phyloP scores from a whole-genome alignment of 192 early-diverging fungal genomes.

The Gryganskiella cystojenkinii region DNA sequence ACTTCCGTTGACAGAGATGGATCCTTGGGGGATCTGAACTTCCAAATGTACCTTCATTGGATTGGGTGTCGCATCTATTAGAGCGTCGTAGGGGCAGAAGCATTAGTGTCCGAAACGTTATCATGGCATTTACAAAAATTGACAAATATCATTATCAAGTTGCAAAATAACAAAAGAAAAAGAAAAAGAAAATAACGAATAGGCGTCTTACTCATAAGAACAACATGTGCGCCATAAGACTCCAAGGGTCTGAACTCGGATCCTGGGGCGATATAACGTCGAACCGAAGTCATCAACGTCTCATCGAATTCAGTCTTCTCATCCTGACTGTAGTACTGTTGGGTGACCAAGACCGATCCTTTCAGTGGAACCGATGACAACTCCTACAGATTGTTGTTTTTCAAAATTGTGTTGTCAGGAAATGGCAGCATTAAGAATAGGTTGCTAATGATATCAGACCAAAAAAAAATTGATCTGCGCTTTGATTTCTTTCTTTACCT shows the following conservation, averaged over 20 bases:
- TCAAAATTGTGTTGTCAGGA: too few species aligned
- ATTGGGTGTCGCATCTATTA: conserved; percentile 52
- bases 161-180: neutral
- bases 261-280: conserved; percentile 26
- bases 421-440: too few species aligned
- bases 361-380: conserved; percentile 11
- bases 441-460: too few species aligned
- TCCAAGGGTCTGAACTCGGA: conserved; percentile 37
- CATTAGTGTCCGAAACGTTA: too few species aligned
- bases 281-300: conserved; percentile 7
- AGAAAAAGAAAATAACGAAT: neutral
- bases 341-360: conserved; percentile 37
- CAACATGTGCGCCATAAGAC: conserved; percentile 41
- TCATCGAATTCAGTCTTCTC: conserved; percentile 33
- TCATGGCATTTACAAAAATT: neutral
- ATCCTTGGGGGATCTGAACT: conserved; percentile 57
- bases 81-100: too few species aligned
- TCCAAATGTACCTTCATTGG: conserved; percentile 46
- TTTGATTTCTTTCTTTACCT: too few species aligned
- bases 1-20: conserved; percentile 45
- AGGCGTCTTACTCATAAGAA: conserved; percentile 39
- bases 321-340: conserved; percentile 31
- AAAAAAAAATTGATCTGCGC: too few species aligned
- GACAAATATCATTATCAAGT: neutral
- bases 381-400: conserved; percentile 23